Evolutionary conservation across 257 asterid species (phyloP).

Genomic region (Salvia hispanica): DNA sequence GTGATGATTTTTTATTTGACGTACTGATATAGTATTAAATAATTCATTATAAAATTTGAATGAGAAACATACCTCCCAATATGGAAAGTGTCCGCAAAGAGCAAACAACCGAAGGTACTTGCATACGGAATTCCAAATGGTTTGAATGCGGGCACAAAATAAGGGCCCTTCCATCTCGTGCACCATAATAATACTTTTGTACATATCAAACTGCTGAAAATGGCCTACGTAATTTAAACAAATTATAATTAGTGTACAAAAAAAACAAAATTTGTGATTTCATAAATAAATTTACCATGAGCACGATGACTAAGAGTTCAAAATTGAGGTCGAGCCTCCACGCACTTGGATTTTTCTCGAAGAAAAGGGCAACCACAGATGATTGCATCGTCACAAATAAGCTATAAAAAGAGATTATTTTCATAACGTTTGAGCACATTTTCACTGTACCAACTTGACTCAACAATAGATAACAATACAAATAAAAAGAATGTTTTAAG

Average conservation of each 20-base stretch:
- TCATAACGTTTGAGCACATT: conserved; percentile 72
- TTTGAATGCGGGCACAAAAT: conserved; percentile 64
- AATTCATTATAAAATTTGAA: neutral
- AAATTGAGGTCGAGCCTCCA: conserved; percentile 60
- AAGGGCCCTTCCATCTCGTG: conserved; percentile 55
- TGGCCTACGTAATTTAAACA: conserved; percentile 39
- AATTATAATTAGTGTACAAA: no score
- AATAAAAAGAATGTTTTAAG: no score
- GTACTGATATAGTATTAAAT: no score
- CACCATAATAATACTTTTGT: conserved; percentile 76
- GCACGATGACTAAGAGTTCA: conserved; percentile 55
- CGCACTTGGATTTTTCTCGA: conserved; percentile 54
- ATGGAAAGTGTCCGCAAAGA: conserved; percentile 70
- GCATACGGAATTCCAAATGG: conserved; percentile 78
- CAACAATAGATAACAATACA: neutral
- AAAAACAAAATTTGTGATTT: no score
- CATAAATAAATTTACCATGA: conserved; percentile 48
- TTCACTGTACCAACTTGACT: conserved; percentile 64
- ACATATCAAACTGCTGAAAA: conserved; percentile 62
- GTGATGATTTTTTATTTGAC: no score
- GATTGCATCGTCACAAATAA: conserved; percentile 68
- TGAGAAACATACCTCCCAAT: conserved; percentile 56
- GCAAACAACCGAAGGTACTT: conserved; percentile 63
- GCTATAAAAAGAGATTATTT: conserved; percentile 63
- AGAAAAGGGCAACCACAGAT: conserved; percentile 42